Percentiles rank a stretch among this genome's conserved stretches.
phyloP scores from a whole-genome alignment of 1,284 basidiomycete species.

The Rhodotorula sp. region DNA sequence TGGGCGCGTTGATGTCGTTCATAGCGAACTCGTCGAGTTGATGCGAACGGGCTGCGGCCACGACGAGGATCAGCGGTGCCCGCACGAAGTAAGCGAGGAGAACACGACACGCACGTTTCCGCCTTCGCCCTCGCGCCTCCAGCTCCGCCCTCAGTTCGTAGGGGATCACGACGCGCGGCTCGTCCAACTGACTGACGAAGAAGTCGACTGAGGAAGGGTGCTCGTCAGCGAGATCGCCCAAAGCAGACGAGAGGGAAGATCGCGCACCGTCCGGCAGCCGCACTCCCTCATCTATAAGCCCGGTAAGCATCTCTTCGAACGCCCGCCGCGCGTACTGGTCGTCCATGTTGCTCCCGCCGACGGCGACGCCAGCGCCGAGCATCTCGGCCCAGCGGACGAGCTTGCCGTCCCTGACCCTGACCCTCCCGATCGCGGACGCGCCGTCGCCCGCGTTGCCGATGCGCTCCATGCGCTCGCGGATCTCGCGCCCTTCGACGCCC shows the following conservation, averaged over 20 bases:
- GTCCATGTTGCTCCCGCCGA: neutral
- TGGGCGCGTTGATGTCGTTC: neutral
- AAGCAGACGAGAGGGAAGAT: neutral
- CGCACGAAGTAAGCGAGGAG: neutral
- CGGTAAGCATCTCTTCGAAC: conserved; percentile 14
- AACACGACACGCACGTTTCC: neutral
- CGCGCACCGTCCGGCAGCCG: conserved; percentile 26
- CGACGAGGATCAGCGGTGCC: neutral
- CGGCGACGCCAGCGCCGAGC: neutral
- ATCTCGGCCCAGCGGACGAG: conserved; percentile 9
- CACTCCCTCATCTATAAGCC: conserved; percentile 1
- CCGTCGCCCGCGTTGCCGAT: neutral
- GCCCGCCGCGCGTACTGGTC: neutral
- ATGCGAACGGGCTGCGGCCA: neutral
- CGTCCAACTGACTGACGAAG: conserved; percentile 31
- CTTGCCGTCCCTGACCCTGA: conserved; percentile 10
- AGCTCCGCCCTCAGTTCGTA: conserved; percentile 12
- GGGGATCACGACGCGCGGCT: conserved; percentile 22
- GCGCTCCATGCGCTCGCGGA: conserved; percentile 14
- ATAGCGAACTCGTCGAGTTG: conserved; percentile 2
- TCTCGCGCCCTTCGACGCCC: conserved; percentile 18
- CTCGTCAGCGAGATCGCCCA: neutral
- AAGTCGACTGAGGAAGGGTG: conserved; percentile 19
- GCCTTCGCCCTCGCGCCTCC: neutral
- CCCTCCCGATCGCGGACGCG: conserved; percentile 3